phyloP scores from a whole-genome alignment of 2,329 filamentous ascomycete species.

The Ophiocordyceps australis region DNA sequence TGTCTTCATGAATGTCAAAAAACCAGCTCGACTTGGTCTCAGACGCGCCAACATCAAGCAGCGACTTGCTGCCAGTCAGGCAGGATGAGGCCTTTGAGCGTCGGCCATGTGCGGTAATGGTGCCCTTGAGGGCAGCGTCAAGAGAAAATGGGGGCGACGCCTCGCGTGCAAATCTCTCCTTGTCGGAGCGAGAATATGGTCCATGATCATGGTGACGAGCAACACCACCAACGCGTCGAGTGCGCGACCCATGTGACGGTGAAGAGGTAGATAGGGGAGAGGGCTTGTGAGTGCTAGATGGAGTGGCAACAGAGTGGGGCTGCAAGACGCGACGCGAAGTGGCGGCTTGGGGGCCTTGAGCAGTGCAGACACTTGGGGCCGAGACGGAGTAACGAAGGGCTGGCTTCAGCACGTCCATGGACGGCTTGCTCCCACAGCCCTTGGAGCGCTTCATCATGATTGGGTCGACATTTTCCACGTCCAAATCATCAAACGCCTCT shows the following conservation, averaged over 20 bases:
- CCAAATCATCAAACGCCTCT: constrained; percentile 27
- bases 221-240: too few relatives aligned
- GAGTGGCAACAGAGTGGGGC: constrained; percentile 31
- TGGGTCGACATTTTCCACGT: constrained; percentile 46
- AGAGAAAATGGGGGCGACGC: constrained; percentile 60
- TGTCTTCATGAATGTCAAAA: constrained; percentile 92
- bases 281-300: constrained; percentile 25
- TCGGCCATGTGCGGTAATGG: constrained; percentile 42
- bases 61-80: constrained; percentile 3
- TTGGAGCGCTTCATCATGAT: constrained; percentile 42
- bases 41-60: constrained; percentile 17
- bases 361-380: constrained; percentile 5
- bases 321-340: constrained; percentile 28
- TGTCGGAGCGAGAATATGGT: constrained; percentile 49
- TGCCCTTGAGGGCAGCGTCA: constrained; percentile 65
- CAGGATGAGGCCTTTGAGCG: constrained; percentile 15
- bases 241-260: too few relatives aligned
- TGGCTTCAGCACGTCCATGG: constrained; percentile 29
- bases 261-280: too few relatives aligned
- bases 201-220: too few relatives aligned
- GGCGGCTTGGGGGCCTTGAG: constrained; percentile 13
- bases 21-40: constrained; percentile 54
- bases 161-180: constrained; percentile 38
- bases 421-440: constrained; percentile 19
- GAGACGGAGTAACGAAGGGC: constrained; percentile 13